Evolutionary conservation across 768 basidiomycete genomes (phyloP).

Genomic region (Stropharia rugosoannulata): DNA sequence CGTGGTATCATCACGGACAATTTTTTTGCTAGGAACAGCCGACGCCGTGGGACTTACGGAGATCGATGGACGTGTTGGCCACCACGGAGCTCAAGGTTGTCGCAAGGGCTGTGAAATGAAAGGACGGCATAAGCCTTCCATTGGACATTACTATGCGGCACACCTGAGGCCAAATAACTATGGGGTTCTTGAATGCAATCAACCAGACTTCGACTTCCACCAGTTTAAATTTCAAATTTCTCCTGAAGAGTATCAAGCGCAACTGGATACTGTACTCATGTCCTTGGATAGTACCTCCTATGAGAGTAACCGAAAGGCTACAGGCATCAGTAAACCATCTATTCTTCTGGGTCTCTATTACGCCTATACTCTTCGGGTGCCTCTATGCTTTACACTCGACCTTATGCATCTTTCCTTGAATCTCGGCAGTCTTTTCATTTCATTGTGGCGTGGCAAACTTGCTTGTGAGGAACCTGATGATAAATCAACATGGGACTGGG

Average conservation of each 20-base stretch:
- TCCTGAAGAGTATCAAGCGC: background rate
- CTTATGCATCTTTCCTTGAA: conserved; percentile 33
- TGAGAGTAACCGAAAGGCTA: conserved; percentile 17
- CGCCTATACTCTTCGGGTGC: no score
- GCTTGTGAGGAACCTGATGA: conserved; percentile 21
- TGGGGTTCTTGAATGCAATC: background rate
- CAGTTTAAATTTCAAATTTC: background rate
- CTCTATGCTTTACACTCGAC: conserved; percentile 26
- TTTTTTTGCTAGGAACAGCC: background rate
- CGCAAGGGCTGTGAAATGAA: conserved; percentile 24
- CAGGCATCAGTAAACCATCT: conserved; percentile 29
- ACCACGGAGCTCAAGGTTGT: conserved; percentile 30
- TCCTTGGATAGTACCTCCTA: conserved; percentile 16
- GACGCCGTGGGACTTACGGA: background rate
- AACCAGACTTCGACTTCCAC: background rate
- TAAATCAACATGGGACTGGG: conserved; percentile 26
- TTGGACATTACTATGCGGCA: conserved; percentile 29
- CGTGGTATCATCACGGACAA: background rate
- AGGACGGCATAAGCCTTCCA: conserved; percentile 24
- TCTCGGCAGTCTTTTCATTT: conserved; percentile 22
- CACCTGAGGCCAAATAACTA: conserved; percentile 20
- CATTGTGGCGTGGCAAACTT: conserved; percentile 29
- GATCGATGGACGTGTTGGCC: conserved; percentile 17
- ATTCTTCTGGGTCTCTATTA: no score
- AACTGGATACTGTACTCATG: background rate